These are phyloP conservation scores for Zygoascus sp. DNA, from an alignment of 1,139 yeast genomes.

Conservation along the genomic window DNA sequence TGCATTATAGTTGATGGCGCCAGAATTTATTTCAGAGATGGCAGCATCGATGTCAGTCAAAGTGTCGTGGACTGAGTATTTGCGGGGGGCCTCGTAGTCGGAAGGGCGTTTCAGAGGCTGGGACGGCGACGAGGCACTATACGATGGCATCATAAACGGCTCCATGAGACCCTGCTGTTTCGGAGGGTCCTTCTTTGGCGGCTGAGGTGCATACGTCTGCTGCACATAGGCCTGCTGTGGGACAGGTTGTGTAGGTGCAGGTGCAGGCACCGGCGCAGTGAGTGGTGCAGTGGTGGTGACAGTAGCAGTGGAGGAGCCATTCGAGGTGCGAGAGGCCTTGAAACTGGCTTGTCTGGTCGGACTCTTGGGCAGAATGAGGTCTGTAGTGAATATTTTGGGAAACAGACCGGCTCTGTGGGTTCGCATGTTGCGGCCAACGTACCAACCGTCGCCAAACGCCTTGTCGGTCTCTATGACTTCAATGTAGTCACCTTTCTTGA, in stretches of 20 bases:
- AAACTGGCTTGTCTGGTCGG: slow-evolving; percentile 13
- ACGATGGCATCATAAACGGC: slow-evolving; percentile 1
- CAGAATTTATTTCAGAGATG: slow-evolving; percentile 54
- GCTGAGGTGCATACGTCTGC: not conserved
- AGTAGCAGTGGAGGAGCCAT: not conserved
- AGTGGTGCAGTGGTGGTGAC: not conserved
- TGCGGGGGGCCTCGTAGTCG: not conserved
- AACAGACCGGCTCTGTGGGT: slow-evolving; percentile 78
- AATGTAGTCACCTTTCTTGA: slow-evolving; percentile 77
- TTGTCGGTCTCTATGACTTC: slow-evolving; percentile 89
- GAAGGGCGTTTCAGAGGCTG: not conserved
- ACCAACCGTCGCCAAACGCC: slow-evolving; percentile 98
- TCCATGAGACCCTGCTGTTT: slow-evolving; percentile 3
- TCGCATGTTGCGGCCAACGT: slow-evolving; percentile 68
- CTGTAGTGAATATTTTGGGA: slow-evolving; percentile 70
- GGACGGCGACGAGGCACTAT: not conserved
- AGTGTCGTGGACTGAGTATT: slow-evolving; percentile 48
- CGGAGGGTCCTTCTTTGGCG: not conserved
- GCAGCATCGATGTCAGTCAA: slow-evolving; percentile 84
- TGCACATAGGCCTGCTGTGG: not conserved
- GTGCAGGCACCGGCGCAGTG: not conserved
- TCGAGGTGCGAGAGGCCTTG: not conserved
- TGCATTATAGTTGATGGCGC: slow-evolving; percentile 10
- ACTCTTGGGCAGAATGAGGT: slow-evolving; percentile 22
- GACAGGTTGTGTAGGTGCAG: not conserved